phyloP scores from a whole-genome alignment of 2,329 filamentous ascomycete species.

The Aspergillus aculeatinus region DNA sequence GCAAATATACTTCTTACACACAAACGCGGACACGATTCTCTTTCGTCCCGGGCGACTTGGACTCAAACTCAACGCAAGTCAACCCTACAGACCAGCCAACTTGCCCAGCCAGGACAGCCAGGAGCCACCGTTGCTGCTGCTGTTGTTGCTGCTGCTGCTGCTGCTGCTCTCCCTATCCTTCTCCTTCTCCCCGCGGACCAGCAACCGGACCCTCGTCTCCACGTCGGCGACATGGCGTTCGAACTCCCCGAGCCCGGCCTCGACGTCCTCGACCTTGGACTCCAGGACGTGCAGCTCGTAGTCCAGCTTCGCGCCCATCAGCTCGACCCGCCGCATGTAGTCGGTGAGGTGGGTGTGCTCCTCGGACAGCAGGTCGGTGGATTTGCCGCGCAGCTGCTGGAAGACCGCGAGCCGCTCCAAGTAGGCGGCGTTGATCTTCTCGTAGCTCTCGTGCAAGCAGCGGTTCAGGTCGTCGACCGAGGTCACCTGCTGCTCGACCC shows the following conservation, averaged over 20 bases:
- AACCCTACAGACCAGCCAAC: constrained; percentile 24
- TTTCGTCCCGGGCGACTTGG: too few relatives aligned
- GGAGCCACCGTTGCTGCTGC: constrained; percentile 34
- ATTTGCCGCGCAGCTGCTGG: constrained; percentile 64
- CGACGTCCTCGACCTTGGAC: constrained; percentile 80
- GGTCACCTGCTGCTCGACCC: constrained; percentile 44
- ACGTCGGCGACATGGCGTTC: constrained; percentile 73
- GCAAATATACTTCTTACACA: too few relatives aligned
- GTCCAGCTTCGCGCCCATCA: constrained; percentile 79
- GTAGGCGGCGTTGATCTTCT: constrained; percentile 67
- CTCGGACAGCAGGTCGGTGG: constrained; percentile 66
- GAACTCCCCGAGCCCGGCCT: constrained; percentile 77
- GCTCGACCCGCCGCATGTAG: constrained; percentile 73
- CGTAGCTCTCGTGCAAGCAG: constrained; percentile 61
- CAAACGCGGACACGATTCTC: too few relatives aligned
- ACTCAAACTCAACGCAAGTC: not conserved
- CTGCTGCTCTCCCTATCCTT: constrained; percentile 23
- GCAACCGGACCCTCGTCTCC: constrained; percentile 62
- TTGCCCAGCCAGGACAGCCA: constrained; percentile 60
- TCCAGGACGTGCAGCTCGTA: constrained; percentile 84
- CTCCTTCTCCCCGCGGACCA: constrained; percentile 63
- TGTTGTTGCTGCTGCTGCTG: too few relatives aligned
- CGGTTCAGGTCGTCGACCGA: constrained; percentile 60
- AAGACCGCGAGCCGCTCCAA: constrained; percentile 69
- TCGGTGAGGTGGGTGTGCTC: constrained; percentile 70